phyloP scores from a whole-genome alignment of 192 early-diverging fungal genomes.

The Haplosporangium gracile region DNA sequence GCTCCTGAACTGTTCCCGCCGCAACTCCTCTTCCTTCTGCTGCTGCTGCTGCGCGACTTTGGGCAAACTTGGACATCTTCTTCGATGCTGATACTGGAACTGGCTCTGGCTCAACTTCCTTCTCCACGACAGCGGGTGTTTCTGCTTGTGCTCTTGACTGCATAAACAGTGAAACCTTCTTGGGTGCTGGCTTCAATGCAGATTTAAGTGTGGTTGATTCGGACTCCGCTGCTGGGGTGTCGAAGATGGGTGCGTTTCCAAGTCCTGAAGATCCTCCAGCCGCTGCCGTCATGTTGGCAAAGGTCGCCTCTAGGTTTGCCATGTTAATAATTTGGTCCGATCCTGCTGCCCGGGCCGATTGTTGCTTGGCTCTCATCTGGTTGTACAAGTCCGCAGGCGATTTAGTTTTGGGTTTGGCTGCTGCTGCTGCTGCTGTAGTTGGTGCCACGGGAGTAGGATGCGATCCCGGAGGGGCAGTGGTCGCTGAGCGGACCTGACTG shows the following conservation, averaged over 20 bases:
- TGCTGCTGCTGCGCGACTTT: constrained; percentile 34
- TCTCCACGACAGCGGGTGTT: not conserved
- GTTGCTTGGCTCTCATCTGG: constrained; percentile 39
- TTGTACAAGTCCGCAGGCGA: constrained; percentile 51
- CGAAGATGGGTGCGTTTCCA: constrained; percentile 16
- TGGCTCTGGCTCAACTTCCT: not conserved
- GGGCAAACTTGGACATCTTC: constrained; percentile 49
- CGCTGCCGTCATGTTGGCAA: constrained; percentile 14
- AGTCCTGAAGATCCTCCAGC: not conserved
- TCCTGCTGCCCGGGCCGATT: constrained; percentile 11
- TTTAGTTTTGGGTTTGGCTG: constrained; percentile 24
- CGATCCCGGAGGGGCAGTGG: not conserved
- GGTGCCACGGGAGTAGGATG: not conserved
- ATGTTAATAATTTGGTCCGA: constrained; percentile 37
- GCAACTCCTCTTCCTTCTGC: constrained; percentile 15
- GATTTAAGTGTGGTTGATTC: constrained; percentile 45
- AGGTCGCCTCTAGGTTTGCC: constrained; percentile 35
- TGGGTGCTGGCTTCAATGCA: constrained; percentile 30
- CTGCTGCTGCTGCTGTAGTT: not conserved
- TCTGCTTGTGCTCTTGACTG: constrained; percentile 18
- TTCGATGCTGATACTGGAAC: constrained; percentile 7
- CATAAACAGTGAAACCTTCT: constrained; percentile 37
- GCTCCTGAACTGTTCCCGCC: not conserved
- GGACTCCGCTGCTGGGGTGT: constrained; percentile 25
- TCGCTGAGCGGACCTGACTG: not conserved